A percentile compares a stretch with the other conserved stretches of the same genome.
These are phyloP conservation scores for Colletotrichum tofieldiae DNA, from an alignment of 2,329 filamentous ascomycete genomes.

Conservation along the genomic window DNA sequence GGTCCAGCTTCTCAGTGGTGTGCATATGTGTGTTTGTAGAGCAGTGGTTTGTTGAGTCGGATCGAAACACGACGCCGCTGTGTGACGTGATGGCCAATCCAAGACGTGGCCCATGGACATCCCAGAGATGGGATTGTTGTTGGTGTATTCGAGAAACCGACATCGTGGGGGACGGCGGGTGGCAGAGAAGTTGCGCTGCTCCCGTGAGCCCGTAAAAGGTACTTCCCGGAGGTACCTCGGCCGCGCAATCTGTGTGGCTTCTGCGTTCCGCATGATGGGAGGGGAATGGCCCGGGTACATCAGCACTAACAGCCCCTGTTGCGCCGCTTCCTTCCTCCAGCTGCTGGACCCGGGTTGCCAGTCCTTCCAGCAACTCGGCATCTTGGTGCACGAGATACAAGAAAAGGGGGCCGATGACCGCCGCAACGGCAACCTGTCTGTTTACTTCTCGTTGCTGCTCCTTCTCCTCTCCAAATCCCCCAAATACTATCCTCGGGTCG, in stretches of 20 bases:
- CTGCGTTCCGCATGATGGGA: neutral
- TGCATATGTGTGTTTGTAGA: neutral
- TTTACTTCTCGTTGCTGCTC: neutral
- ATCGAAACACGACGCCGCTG: neutral
- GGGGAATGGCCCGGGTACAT: neutral
- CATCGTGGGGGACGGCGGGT: neutral
- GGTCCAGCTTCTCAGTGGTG: neutral
- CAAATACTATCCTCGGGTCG: neutral
- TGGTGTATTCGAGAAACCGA: neutral
- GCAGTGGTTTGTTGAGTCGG: slow-evolving; percentile 11
- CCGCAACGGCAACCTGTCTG: neutral
- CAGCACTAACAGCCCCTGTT: neutral
- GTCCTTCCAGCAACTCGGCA: too few species aligned
- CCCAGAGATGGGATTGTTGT: neutral
- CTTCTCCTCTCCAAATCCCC: too few species aligned
- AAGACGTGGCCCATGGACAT: too few species aligned
- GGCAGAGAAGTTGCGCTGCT: neutral
- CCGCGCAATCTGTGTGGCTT: too few species aligned
- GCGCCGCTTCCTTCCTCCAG: neutral
- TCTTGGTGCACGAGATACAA: too few species aligned
- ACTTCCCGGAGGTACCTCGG: slow-evolving; percentile 19
- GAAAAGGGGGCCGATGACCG: too few species aligned
- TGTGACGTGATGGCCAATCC: too few species aligned
- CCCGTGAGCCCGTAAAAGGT: neutral
- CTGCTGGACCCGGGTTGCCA: too few species aligned